Percentiles rank a stretch among this genome's conserved stretches.
phyloP scores from a whole-genome alignment of 2,329 filamentous ascomycete species.

The Talaromyces verruculosus region DNA sequence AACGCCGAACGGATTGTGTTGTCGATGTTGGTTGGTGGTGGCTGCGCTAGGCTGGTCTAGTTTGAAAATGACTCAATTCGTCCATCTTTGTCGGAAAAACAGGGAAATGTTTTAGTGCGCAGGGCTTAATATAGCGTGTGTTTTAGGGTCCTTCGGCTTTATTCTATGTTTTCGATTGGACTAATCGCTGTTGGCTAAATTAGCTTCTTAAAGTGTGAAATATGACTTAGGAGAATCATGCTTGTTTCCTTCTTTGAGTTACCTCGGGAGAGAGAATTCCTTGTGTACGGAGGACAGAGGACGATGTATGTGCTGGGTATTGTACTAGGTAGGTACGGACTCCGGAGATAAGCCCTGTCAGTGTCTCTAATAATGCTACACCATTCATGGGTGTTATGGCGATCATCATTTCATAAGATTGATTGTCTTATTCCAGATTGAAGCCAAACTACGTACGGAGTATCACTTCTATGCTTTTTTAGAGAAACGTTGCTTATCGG shows the following conservation, averaged over 20 bases:
- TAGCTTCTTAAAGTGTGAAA: background rate
- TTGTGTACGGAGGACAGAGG: background rate
- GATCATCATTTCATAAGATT: background rate
- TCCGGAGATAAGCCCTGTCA: background rate
- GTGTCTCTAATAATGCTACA: background rate
- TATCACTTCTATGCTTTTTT: background rate
- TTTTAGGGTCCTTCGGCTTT: background rate
- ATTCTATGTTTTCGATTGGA: background rate
- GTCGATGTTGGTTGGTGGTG: background rate
- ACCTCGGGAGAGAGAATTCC: background rate
- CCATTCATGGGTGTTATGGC: background rate
- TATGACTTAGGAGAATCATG: background rate
- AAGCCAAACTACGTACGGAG: background rate
- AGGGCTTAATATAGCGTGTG: background rate
- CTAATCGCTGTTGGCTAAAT: background rate
- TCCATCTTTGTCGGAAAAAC: background rate
- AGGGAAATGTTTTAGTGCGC: background rate
- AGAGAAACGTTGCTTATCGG: background rate
- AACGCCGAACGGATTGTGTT: background rate
- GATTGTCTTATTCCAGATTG: background rate
- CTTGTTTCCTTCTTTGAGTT: background rate
- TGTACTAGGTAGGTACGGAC: background rate
- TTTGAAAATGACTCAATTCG: background rate
- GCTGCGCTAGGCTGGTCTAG: background rate
- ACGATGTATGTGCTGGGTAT: background rate